A percentile compares a stretch with the other conserved stretches of the same genome.
These are phyloP conservation scores for Soucietia sequanensis DNA, from an alignment of 805 yeast genomes.

Conservation along the genomic window DNA sequence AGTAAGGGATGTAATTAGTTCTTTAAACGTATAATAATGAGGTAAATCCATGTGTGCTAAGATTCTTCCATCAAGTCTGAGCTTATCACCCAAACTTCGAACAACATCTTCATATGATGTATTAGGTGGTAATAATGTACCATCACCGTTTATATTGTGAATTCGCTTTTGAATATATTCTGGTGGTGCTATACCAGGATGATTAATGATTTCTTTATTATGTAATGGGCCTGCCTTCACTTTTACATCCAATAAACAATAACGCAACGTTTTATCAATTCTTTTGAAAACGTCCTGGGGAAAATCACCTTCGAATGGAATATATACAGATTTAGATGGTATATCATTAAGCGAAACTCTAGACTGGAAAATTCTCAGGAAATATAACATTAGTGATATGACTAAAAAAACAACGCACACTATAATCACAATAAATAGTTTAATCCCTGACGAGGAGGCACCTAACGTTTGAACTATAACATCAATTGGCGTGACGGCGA, in stretches of 20 bases:
- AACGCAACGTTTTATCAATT: conserved; percentile 22
- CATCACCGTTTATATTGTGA: conserved; percentile 9
- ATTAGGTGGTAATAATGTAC: conserved; percentile 24
- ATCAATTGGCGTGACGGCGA: conserved; percentile 77
- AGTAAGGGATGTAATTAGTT: conserved; percentile 36
- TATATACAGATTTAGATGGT: conserved; percentile 61
- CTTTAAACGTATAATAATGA: conserved; percentile 39
- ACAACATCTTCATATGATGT: conserved; percentile 52
- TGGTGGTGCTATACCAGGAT: conserved; percentile 44
- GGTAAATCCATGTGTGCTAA: conserved; percentile 38
- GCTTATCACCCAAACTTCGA: conserved; percentile 57
- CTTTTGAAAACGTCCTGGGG: conserved; percentile 23
- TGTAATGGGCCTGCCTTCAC: conserved; percentile 37
- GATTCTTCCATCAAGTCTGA: conserved; percentile 47
- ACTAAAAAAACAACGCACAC: conserved; percentile 64
- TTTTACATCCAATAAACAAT: conserved; percentile 28
- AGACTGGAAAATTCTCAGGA: conserved; percentile 57
- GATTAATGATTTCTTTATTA: conserved; percentile 24
- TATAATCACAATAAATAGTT: conserved; percentile 75
- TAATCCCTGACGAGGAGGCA: conserved; percentile 62
- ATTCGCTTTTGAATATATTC: conserved; percentile 36
- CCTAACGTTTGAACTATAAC: conserved; percentile 59
- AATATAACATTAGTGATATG: conserved; percentile 48
- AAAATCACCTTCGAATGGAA: conserved; percentile 62
- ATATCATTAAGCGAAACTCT: conserved; percentile 67